Base-by-base conservation (phyloP, 2,329 filamentous ascomycete species). In the Ophiostoma sp. region DNA sequence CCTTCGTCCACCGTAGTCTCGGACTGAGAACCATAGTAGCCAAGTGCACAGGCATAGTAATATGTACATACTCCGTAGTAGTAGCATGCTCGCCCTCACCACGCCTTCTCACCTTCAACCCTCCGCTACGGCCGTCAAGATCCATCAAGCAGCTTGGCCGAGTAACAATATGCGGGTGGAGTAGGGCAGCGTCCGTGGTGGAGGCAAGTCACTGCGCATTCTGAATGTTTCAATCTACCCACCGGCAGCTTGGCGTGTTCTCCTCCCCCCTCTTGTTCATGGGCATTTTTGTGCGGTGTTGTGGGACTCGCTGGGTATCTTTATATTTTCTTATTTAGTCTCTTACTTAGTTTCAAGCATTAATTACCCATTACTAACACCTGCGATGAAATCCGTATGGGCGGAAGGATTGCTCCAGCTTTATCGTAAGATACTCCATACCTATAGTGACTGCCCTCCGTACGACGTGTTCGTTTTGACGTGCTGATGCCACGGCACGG, bases 121-220 rank as follows among this genome's bases (percentile, higher is more conserved):
- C 23, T 57, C 52, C 23, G 52, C 52, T 27, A 27, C 52, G 52
- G 27, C 23, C 52, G 52, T n/a, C 23, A 27, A 31, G 52, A 27
- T 15, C 23, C 52, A 8, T 57, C 52, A 31, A 57, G 52, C 52
- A 27, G n/a, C 52, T 57, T 27, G 52, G 52, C 52, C 52, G 8
- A 27, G 52, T 27, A 20, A 57, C 52, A 13, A 57, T 27, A 57
- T 27, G n/a, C 3, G 10, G 23, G 52, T 57, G 52, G 52, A 57
- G 52, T 57, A 57, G 52, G 52, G 52, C 52, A 57, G n/a, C 52
- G 52, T 57, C 23, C 52, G 52, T 27, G 23, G 52, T 57, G 52
- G 52, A 57, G 52, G n/a, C 10, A 2, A 27, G n/a, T 27, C n/a
- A 27, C n/a, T 57, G 52, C 23, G 52, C 23, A 57, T 27, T n/a